Evolutionary conservation across 2,329 filamentous ascomycete species (phyloP).

Genomic region (Apiospora koreana): DNA sequence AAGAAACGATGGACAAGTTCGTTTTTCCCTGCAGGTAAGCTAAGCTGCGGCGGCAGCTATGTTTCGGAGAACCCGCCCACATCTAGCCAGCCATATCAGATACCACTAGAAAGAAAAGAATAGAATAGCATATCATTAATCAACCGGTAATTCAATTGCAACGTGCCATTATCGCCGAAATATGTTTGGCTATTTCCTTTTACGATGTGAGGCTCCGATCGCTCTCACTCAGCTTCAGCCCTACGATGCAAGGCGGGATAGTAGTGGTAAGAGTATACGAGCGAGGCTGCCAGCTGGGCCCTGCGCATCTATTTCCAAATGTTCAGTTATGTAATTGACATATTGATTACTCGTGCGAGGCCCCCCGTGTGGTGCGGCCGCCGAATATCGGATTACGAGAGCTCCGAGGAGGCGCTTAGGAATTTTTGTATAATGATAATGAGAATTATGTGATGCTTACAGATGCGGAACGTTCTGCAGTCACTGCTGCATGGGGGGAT

Average conservation of each 20-base stretch:
- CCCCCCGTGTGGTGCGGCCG: neutral
- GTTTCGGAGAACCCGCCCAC: neutral
- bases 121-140: neutral
- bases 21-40: neutral
- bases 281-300: neutral
- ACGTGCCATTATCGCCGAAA: neutral
- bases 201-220: no score
- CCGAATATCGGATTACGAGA: neutral
- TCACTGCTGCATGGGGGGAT: neutral
- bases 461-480: neutral
- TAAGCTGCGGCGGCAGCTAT: neutral
- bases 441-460: neutral
- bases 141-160: neutral
- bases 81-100: neutral
- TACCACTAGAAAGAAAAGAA: no score
- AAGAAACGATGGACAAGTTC: neutral
- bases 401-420: neutral
- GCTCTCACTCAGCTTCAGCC: neutral
- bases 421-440: neutral
- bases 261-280: neutral
- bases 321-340: neutral
- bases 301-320: neutral
- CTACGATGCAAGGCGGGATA: neutral
- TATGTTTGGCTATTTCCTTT: no score
- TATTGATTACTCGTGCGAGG: neutral